These are phyloP conservation scores for Kwoniella sp. DNA, from an alignment of 768 basidiomycete genomes.

Conservation along the genomic window DNA sequence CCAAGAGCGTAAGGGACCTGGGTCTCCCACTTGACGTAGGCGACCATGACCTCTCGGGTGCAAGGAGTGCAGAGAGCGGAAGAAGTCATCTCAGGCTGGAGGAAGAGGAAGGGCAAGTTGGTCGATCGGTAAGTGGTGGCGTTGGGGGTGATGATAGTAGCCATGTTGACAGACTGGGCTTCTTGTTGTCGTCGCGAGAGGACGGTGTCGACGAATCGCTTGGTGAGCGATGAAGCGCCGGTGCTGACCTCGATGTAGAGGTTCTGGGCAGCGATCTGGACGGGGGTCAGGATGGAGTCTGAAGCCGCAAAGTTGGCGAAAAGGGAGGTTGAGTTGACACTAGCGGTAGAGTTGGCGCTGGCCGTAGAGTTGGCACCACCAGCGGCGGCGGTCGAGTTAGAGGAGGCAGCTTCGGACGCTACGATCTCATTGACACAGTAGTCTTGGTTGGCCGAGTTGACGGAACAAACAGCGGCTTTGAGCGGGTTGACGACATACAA, in stretches of 20 bases:
- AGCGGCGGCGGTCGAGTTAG: slow-evolving; percentile 37
- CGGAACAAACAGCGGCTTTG: slow-evolving; percentile 70
- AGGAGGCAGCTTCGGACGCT: slow-evolving; percentile 35
- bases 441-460: slow-evolving; percentile 66
- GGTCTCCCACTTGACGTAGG: slow-evolving; percentile 78
- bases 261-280: slow-evolving; percentile 48
- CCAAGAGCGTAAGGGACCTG: slow-evolving; percentile 75
- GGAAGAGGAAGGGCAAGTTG: slow-evolving; percentile 76
- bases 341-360: slow-evolving; percentile 29
- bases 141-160: slow-evolving; percentile 57
- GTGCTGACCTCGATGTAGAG: slow-evolving; percentile 30
- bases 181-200: slow-evolving; percentile 30
- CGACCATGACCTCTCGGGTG: slow-evolving; percentile 72
- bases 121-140: slow-evolving; percentile 61
- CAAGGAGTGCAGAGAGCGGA: slow-evolving; percentile 75
- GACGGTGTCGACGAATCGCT: slow-evolving; percentile 41
- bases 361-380: slow-evolving; percentile 60
- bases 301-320: slow-evolving; percentile 39
- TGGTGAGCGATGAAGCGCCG: slow-evolving; percentile 31
- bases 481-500: slow-evolving; percentile 74
- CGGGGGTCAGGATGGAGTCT: slow-evolving; percentile 32
- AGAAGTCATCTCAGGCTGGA: slow-evolving; percentile 62
- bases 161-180: slow-evolving; percentile 22
- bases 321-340: slow-evolving; percentile 32
- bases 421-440: slow-evolving; percentile 68